A percentile compares a stretch with the other conserved stretches of the same genome.
These are phyloP conservation scores for Lipomyces yamanashiensis DNA, from an alignment of 805 yeast species.

Conservation along the genomic window DNA sequence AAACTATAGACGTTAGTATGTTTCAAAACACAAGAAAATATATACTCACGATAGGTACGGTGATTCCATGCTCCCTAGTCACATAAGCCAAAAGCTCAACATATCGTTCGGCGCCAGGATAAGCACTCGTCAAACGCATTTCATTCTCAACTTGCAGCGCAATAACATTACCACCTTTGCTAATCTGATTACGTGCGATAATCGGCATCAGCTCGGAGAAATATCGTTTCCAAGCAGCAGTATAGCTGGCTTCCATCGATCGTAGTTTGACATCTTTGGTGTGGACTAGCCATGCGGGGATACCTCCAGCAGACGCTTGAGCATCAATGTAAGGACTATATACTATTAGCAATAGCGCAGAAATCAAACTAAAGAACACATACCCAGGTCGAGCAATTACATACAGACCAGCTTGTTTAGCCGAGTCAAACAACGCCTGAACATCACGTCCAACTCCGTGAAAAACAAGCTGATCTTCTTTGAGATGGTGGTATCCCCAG, in stretches of 20 bases:
- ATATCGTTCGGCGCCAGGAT: conserved; percentile 18
- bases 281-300: conserved; percentile 25
- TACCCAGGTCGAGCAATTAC: conserved; percentile 31
- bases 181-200: conserved; percentile 25
- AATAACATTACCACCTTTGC: conserved; percentile 22
- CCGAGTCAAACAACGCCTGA: conserved; percentile 24
- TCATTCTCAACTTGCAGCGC: conserved; percentile 31
- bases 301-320: conserved; percentile 28
- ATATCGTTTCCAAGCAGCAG: conserved; percentile 23
- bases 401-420: conserved; percentile 26
- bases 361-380: not conserved
- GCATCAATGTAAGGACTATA: conserved; percentile 25
- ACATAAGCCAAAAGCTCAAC: conserved; percentile 8
- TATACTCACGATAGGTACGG: conserved; percentile 23
- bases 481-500: conserved; percentile 29
- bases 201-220: conserved; percentile 19
- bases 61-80: conserved; percentile 16
- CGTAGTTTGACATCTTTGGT: conserved; percentile 18
- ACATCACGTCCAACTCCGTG: conserved; percentile 25
- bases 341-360: not conserved
- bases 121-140: not conserved
- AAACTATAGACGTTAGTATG: conserved; percentile 15
- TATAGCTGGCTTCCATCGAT: conserved; percentile 10
- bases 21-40: not conserved
- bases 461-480: conserved; percentile 14